Evolutionary conservation across 2,329 filamentous ascomycete genomes (phyloP), one percentile per base, ranked within the genome.

Genomic region (Ambrosiella cleistominuta): DNA sequence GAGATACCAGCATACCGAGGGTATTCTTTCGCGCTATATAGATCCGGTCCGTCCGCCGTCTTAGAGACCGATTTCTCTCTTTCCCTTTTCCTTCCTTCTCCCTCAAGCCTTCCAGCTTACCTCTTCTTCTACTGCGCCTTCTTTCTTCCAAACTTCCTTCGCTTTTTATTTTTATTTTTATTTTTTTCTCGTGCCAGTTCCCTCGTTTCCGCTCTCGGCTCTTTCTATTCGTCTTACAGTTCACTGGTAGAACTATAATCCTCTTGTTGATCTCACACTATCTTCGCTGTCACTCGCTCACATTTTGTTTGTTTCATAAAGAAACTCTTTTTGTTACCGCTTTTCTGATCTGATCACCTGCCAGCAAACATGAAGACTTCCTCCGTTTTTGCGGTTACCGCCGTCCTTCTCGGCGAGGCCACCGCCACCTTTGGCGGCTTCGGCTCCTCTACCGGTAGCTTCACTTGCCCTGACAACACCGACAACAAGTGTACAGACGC

Each of bases 401-500:
- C 74, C 67, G 75, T 76, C 66, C 68, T 74, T 68, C 63, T 75
- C 63, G 72, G 73, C 66, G 71, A 74, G 67, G 76, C 71, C 63
- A 66, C 71, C 61, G 78, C 77, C 61, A 75, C 70, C 61, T 70
- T 74, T 57, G 58, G 47, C 19, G 47, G 47, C 19, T 51, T 51
- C 47, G 52, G 52, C 27, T 54, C 52, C 37, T 27, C 36, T 15
- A 17, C 52, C 3, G 39, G 38, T 36, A 64, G 67, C 57, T 94
- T 82, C 75, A 74, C 74, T 54, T 84, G 76, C 69, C 88, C 88
- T 11, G 71, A 73, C 60, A 88, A 86, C 76, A 81, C 78, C 66
- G 73, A 88, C 74, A 93, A 93, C 74, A 71, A 83, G 65, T 96
- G 91, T 71, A 81, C 78, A 60, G 68, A 77, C n/a, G 70, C 81